A percentile compares a stretch with the other conserved stretches of the same genome.
Evolutionary conservation across 352 stramenopile species (phyloP).

Genomic region (Phytophthora macrochlamydospora): DNA sequence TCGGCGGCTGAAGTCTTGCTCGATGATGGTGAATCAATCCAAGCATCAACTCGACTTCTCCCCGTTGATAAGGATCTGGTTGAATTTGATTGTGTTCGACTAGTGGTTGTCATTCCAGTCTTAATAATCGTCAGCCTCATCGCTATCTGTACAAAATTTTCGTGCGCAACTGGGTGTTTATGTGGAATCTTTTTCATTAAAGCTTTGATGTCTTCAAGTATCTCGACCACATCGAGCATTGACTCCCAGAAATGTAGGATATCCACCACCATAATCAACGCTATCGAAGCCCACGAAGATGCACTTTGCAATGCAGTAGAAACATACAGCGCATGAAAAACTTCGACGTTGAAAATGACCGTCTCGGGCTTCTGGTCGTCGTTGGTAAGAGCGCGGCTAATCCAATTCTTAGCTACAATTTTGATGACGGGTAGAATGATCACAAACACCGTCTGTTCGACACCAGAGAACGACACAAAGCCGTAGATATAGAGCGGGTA

Average conservation of each 20-base stretch:
- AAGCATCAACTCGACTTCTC: not conserved
- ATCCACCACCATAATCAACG: slow-evolving; percentile 21
- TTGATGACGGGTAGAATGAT: slow-evolving; percentile 28
- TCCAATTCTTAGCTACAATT: slow-evolving; percentile 23
- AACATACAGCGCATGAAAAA: slow-evolving; percentile 44
- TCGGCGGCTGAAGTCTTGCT: not conserved
- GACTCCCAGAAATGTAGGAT: slow-evolving; percentile 17
- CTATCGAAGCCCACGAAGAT: slow-evolving; percentile 20
- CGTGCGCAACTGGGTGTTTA: not conserved
- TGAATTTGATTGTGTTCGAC: not conserved
- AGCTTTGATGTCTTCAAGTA: not conserved
- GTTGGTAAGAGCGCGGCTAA: slow-evolving; percentile 7
- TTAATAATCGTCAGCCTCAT: not conserved
- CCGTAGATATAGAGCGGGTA: slow-evolving; percentile 29
- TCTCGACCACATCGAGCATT: slow-evolving; percentile 17
- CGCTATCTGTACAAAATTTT: slow-evolving; percentile 14
- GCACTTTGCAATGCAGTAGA: slow-evolving; percentile 30
- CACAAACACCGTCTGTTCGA: slow-evolving; percentile 14
- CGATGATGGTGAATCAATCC: not conserved
- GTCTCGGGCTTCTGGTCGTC: slow-evolving; percentile 34
- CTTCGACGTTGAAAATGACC: slow-evolving; percentile 43
- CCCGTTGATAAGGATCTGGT: not conserved
- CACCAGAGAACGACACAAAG: slow-evolving; percentile 2
- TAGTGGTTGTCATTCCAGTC: not conserved
- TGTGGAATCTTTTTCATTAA: slow-evolving; percentile 12